Percentiles rank a stretch among this genome's conserved stretches.
These are phyloP conservation scores for Capsella bursapastoris DNA, from an alignment of 345 rosid species.

Conservation along the genomic window DNA sequence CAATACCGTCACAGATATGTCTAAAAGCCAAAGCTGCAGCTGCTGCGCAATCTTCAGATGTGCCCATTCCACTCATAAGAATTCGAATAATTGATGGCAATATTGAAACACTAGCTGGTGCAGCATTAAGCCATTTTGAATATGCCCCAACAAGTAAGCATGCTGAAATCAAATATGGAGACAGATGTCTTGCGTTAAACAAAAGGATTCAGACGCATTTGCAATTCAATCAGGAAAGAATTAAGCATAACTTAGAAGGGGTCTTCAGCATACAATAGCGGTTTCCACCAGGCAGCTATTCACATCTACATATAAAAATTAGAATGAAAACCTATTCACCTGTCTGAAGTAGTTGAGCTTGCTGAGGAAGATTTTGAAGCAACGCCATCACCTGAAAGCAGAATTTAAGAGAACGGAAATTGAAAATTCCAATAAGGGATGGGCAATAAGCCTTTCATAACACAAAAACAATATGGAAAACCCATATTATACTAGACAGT, in stretches of 20 bases:
- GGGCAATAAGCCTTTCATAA: slow-evolving; percentile 9
- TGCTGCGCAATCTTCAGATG: slow-evolving; percentile 96
- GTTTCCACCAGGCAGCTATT: slow-evolving; percentile 31
- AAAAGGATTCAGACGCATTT: slow-evolving; percentile 18
- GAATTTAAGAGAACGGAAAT: slow-evolving; percentile 30
- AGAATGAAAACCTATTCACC: slow-evolving; percentile 53
- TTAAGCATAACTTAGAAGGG: slow-evolving; percentile 20
- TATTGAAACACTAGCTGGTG: slow-evolving; percentile 70
- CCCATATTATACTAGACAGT: slow-evolving; percentile 1
- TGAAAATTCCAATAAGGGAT: slow-evolving; percentile 16
- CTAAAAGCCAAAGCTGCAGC: slow-evolving; percentile 98
- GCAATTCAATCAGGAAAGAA: slow-evolving; percentile 21
- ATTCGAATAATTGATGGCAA: slow-evolving; percentile 74
- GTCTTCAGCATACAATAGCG: slow-evolving; percentile 24
- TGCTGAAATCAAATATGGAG: slow-evolving; percentile 57
- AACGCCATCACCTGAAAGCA: slow-evolving; percentile 74
- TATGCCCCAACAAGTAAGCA: slow-evolving; percentile 97
- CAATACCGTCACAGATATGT: slow-evolving; percentile 88
- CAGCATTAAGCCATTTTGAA: slow-evolving; percentile 94
- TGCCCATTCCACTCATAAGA: slow-evolving; percentile 90
- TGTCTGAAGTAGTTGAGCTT: slow-evolving; percentile 91
- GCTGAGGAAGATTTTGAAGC: slow-evolving; percentile 89
- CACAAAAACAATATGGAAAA: slow-evolving; percentile 26
- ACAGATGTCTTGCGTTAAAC: slow-evolving; percentile 25
- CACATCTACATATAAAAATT: slow-evolving; percentile 20